Evolutionary conservation across 192 early-diverging fungal genomes (phyloP).

Genomic region (Coemansia sp.): DNA sequence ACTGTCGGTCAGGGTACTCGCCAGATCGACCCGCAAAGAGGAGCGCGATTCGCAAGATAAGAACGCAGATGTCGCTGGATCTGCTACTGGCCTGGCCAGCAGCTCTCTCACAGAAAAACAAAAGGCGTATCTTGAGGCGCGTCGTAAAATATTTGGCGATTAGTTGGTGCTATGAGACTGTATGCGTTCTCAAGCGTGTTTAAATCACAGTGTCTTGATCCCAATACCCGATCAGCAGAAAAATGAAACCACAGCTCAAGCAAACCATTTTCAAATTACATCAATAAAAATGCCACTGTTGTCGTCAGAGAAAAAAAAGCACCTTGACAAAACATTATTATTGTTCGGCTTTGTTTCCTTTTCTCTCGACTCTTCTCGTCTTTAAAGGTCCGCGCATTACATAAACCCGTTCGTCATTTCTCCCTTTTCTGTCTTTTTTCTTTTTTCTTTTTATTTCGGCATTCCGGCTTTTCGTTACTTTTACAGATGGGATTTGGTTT

Average conservation of each 20-base stretch:
- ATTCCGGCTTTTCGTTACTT: neutral
- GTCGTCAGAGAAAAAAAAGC: too few species aligned
- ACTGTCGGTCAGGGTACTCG: neutral
- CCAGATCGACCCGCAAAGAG: neutral
- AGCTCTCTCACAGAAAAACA: slow-evolving; percentile 16
- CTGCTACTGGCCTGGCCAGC: neutral
- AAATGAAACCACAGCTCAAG: too few species aligned
- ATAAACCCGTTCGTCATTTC: neutral
- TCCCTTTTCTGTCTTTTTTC: slow-evolving; percentile 3
- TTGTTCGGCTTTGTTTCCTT: neutral
- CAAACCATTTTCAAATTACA: too few species aligned
- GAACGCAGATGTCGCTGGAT: neutral
- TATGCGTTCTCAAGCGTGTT: too few species aligned
- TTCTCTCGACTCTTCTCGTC: too few species aligned
- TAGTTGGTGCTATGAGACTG: neutral
- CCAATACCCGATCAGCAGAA: too few species aligned
- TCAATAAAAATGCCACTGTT: too few species aligned
- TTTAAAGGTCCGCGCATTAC: neutral
- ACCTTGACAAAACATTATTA: neutral
- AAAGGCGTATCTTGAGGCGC: slow-evolving; percentile 10
- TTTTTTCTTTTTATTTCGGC: slow-evolving; percentile 1
- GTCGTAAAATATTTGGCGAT: slow-evolving; percentile 8
- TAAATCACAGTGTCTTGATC: too few species aligned
- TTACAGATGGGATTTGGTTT: slow-evolving; percentile 23
- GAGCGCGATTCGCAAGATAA: neutral